Percentiles rank a stretch among this genome's conserved stretches.
Conservation (phyloP, 345 rosid genomes). For the Psidium guajava region DNA sequence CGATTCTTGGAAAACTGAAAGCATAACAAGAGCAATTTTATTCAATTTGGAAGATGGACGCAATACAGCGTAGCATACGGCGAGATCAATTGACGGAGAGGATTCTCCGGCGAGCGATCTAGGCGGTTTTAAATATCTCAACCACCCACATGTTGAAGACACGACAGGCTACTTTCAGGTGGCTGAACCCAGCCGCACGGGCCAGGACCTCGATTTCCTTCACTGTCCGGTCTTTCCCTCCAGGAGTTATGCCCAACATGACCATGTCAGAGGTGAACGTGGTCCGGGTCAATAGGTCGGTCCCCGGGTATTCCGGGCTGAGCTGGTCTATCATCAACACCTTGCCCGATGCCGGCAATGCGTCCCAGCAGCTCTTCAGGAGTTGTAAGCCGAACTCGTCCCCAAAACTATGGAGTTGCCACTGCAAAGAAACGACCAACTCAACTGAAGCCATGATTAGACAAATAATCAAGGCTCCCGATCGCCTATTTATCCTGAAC, state of each 20-base stretch:
- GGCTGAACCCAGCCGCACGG: slow-evolving; percentile 17
- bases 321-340: slow-evolving; percentile 25
- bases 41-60: neutral
- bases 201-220: slow-evolving; percentile 32
- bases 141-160: neutral
- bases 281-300: slow-evolving; percentile 15
- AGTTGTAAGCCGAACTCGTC: slow-evolving; percentile 29
- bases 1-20: neutral
- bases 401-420: slow-evolving; percentile 27
- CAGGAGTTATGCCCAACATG: slow-evolving; percentile 24
- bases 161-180: neutral
- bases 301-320: slow-evolving; percentile 16
- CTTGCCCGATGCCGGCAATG: slow-evolving; percentile 27
- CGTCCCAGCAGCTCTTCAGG: slow-evolving; percentile 31
- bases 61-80: neutral
- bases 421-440: neutral
- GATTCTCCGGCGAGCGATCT: neutral
- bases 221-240: slow-evolving; percentile 34
- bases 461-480: neutral
- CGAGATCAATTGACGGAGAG: neutral
- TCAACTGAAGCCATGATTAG: neutral
- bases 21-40: neutral
- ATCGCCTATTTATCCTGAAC: neutral
- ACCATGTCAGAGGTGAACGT: slow-evolving; percentile 23
- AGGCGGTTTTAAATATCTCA: neutral